phyloP scores from a whole-genome alignment of 331 rosid species.

The Quercus phellos region DNA sequence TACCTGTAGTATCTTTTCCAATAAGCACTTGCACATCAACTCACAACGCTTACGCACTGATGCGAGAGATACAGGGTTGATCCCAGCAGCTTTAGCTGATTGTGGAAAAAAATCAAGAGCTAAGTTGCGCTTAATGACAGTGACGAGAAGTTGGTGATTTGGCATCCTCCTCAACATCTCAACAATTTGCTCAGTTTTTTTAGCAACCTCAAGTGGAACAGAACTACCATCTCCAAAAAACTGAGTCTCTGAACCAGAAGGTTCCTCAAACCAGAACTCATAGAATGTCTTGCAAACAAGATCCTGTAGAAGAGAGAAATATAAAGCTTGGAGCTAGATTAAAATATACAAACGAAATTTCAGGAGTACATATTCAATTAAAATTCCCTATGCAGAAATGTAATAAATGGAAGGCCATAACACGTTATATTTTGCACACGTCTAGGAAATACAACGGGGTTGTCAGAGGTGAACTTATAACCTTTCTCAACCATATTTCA shows the following conservation, averaged over 20 bases:
- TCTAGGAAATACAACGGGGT: neutral
- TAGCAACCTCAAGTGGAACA: conserved; percentile 82
- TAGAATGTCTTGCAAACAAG: conserved; percentile 96
- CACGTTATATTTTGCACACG: neutral
- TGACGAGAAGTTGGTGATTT: conserved; percentile 81
- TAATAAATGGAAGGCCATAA: neutral
- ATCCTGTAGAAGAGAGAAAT: conserved; percentile 51
- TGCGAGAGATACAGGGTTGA: conserved; percentile 67
- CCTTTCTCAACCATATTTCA: neutral
- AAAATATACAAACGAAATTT: neutral
- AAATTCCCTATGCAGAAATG: neutral
- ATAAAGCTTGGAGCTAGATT: neutral
- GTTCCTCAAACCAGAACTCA: conserved; percentile 99
- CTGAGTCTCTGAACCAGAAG: conserved; percentile 59
- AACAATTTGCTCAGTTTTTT: conserved; percentile 92
- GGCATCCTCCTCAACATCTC: conserved; percentile 82
- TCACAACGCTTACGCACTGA: conserved; percentile 94
- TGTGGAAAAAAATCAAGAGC: conserved; percentile 95
- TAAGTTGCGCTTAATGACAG: conserved; percentile 82
- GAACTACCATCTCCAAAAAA: conserved; percentile 83
- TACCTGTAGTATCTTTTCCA: conserved; percentile 95
- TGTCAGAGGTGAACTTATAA: neutral
- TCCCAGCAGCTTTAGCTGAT: conserved; percentile 80
- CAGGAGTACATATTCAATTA: neutral
- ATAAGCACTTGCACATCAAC: conserved; percentile 94